phyloP scores from a whole-genome alignment of 2,329 filamentous ascomycete species.

The Calcarisporium arbuscula region DNA sequence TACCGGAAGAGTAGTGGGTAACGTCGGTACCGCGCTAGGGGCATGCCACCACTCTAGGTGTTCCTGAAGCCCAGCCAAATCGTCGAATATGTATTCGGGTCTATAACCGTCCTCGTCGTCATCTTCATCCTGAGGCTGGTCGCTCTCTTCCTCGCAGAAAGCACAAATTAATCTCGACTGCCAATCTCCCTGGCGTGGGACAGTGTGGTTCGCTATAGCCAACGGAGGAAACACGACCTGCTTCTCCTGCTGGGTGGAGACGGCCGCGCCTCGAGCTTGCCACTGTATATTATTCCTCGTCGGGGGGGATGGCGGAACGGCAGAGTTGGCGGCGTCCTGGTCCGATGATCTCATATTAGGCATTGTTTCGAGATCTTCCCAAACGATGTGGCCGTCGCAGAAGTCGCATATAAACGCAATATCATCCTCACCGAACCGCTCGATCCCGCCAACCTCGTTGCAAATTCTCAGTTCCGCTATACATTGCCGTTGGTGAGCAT shows the following conservation, averaged over 20 bases:
- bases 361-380: conserved; percentile 49
- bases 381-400: conserved; percentile 54
- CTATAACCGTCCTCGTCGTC: conserved; percentile 44
- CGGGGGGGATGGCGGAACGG: conserved; percentile 14
- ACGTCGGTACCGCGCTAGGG: conserved; percentile 30
- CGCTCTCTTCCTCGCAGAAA: conserved; percentile 49
- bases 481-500: conserved; percentile 29
- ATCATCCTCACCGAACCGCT: conserved; percentile 47
- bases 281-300: conserved; percentile 35
- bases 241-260: conserved; percentile 38
- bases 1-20: conserved; percentile 27
- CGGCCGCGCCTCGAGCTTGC: conserved; percentile 42
- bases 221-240: conserved; percentile 50
- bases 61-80: conserved; percentile 42
- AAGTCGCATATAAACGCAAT: conserved; percentile 56
- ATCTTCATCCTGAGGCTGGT: conserved; percentile 34
- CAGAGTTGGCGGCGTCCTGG: conserved; percentile 16
- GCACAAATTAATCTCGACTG: conserved; percentile 46
- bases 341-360: conserved; percentile 37
- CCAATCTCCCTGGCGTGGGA: conserved; percentile 45
- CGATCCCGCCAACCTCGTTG: conserved; percentile 47
- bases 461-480: conserved; percentile 46
- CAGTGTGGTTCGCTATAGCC: conserved; percentile 51
- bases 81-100: conserved; percentile 45
- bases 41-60: conserved; percentile 54